Evolutionary conservation across 179 eudicot genomes (phyloP).

Genomic region (Sideroxylon spinosum): DNA sequence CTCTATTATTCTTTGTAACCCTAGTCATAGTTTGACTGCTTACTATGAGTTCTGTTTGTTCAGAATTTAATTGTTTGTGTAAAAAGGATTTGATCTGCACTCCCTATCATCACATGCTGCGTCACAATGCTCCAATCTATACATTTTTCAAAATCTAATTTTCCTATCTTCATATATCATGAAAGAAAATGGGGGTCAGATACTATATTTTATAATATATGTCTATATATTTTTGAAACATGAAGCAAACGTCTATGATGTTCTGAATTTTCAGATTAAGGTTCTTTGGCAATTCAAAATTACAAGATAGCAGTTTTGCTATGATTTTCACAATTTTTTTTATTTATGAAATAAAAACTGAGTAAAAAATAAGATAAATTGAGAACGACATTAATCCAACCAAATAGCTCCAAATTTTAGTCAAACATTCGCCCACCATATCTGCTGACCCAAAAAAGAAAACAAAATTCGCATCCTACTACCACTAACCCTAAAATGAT

Average conservation of each 20-base stretch:
- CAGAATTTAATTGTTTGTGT: no score
- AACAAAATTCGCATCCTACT: no score
- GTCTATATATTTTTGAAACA: not conserved
- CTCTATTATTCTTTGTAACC: no score
- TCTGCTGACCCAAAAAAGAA: not conserved
- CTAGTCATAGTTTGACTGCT: no score
- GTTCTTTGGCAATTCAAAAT: not conserved
- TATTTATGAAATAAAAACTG: no score
- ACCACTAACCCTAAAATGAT: no score
- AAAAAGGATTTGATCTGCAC: no score
- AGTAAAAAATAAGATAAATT: not conserved
- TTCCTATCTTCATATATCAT: not conserved
- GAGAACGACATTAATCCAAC: not conserved
- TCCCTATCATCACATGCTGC: no score
- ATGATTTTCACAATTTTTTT: no score
- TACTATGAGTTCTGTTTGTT: no score
- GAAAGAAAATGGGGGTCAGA: not conserved
- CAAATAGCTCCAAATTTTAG: not conserved
- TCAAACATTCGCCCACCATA: not conserved
- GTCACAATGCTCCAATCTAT: not conserved
- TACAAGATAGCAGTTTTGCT: not conserved
- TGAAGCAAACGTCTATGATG: not conserved
- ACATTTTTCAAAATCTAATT: not conserved
- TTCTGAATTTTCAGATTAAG: not conserved
- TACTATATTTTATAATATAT: not conserved